Evolutionary conservation across 2,329 filamentous ascomycete species (phyloP).

Genomic region (Diaporthe helianthi): DNA sequence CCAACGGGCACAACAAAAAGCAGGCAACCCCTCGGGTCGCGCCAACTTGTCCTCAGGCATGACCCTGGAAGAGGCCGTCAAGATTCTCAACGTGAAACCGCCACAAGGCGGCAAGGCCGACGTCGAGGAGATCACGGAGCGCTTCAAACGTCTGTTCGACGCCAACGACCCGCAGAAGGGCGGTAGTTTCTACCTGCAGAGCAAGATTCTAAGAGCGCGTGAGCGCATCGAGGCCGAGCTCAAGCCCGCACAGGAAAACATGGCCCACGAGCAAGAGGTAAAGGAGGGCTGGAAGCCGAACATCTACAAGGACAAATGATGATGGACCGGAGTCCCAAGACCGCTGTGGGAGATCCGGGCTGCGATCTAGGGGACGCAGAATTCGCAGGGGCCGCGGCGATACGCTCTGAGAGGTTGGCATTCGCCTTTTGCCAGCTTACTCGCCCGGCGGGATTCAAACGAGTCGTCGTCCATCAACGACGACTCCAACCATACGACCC

Average conservation of each 20-base stretch:
- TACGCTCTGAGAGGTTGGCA: background rate
- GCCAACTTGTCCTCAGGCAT: constrained; percentile 69
- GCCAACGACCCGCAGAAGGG: constrained; percentile 94
- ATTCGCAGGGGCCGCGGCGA: background rate
- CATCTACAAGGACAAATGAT: constrained; percentile 84
- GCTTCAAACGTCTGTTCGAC: constrained; percentile 96
- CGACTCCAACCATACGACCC: background rate
- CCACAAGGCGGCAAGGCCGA: constrained; percentile 80
- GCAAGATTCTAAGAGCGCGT: constrained; percentile 89
- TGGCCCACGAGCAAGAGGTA: constrained; percentile 77
- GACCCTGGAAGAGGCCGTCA: constrained; percentile 94
- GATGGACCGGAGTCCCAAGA: background rate
- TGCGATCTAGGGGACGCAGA: background rate
- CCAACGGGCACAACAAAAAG: constrained; percentile 73
- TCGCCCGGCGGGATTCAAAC: background rate
- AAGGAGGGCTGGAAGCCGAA: constrained; percentile 94
- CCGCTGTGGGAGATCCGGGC: background rate
- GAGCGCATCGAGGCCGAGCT: constrained; percentile 92
- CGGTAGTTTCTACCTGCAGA: constrained; percentile 97
- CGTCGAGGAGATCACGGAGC: constrained; percentile 78
- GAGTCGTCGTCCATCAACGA: background rate
- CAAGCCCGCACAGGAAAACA: constrained; percentile 72
- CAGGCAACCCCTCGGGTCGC: constrained; percentile 53
- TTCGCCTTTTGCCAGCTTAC: too few relatives aligned
- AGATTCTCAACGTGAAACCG: constrained; percentile 94